Conservation (phyloP, 352 stramenopile species). For the Plasmopara muralis region DNA sequence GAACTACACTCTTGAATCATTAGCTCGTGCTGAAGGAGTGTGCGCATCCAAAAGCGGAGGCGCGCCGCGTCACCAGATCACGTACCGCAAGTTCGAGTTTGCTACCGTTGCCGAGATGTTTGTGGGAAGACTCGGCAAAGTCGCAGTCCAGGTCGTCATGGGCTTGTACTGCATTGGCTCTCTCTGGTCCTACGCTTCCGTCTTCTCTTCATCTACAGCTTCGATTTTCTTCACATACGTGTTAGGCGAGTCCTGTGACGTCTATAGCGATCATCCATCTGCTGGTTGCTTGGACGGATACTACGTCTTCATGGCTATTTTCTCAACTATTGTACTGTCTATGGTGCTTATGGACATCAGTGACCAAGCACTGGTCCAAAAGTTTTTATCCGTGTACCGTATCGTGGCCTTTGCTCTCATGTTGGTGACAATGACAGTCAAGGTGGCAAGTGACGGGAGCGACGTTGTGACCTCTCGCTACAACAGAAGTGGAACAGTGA, state of each 20-base stretch:
- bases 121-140: conserved; percentile 59
- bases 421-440: conserved; percentile 69
- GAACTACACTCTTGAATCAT: conserved; percentile 85
- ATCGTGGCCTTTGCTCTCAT: conserved; percentile 74
- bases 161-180: conserved; percentile 69
- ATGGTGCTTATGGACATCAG: conserved; percentile 84
- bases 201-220: conserved; percentile 81
- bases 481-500: conserved; percentile 43
- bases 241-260: conserved; percentile 55
- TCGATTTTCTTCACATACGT: conserved; percentile 77
- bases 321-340: conserved; percentile 61
- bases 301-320: conserved; percentile 73
- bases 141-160: conserved; percentile 63
- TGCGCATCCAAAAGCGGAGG: conserved; percentile 43
- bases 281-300: conserved; percentile 56
- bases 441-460: conserved; percentile 52
- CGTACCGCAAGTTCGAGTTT: conserved; percentile 86
- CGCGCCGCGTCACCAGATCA: conserved; percentile 56
- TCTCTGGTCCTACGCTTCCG: conserved; percentile 78
- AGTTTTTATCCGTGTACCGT: conserved; percentile 75
- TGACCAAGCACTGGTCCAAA: conserved; percentile 75
- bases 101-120: conserved; percentile 79
- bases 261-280: conserved; percentile 42
- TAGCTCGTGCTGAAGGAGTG: conserved; percentile 71
- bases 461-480: conserved; percentile 39